Evolutionary conservation across 192 early-diverging fungal species (phyloP).

Genomic region (Backusella morwellensis): DNA sequence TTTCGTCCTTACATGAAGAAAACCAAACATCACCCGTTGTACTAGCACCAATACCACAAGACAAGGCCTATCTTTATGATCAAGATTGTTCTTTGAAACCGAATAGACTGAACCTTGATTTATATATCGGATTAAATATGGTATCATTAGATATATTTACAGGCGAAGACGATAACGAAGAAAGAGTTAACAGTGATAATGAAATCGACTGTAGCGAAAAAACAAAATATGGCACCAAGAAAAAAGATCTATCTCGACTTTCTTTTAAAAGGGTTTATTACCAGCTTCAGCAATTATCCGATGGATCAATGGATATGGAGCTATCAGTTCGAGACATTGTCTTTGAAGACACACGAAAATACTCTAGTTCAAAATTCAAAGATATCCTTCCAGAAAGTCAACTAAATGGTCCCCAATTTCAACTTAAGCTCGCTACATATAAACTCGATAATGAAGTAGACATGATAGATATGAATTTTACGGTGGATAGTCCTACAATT

Average conservation of each 20-base stretch:
- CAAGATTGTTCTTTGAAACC: neutral
- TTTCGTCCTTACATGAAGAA: neutral
- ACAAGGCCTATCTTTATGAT: neutral
- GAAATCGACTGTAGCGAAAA: neutral
- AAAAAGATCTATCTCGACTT: constrained; percentile 19
- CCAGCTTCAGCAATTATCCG: constrained; percentile 47
- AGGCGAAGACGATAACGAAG: constrained; percentile 26
- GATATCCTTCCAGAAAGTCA: constrained; percentile 59
- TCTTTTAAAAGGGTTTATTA: constrained; percentile 23
- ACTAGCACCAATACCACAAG: neutral
- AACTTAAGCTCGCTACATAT: constrained; percentile 25
- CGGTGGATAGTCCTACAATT: constrained; percentile 66
- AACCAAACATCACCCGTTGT: neutral
- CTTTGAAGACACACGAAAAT: constrained; percentile 61
- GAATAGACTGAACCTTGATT: constrained; percentile 31
- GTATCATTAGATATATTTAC: constrained; percentile 66
- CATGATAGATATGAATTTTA: constrained; percentile 52
- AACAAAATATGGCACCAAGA: neutral
- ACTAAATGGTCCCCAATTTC: constrained; percentile 51
- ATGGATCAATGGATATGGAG: constrained; percentile 57
- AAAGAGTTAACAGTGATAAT: neutral
- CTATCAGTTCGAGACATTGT: constrained; percentile 55
- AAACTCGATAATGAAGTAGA: constrained; percentile 21
- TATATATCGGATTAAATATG: constrained; percentile 55
- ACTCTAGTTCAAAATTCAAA: constrained; percentile 60